phyloP scores from a whole-genome alignment of 1,139 yeast genomes.

The Hyphopichia pseudoburtonii region DNA sequence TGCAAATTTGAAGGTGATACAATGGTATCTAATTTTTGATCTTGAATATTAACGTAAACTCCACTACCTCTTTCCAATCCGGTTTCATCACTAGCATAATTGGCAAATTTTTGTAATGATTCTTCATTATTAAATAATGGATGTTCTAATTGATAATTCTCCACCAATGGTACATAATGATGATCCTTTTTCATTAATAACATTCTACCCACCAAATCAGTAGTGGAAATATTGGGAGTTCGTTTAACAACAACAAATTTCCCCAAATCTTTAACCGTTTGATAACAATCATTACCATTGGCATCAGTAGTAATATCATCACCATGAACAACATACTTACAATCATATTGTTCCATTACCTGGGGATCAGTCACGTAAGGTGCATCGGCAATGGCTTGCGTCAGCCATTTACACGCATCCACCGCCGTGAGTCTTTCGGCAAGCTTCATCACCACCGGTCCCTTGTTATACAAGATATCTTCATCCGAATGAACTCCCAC shows the following conservation, averaged over 20 bases:
- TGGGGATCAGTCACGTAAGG: slow-evolving; percentile 94
- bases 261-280: slow-evolving; percentile 79
- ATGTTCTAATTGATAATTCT: slow-evolving; percentile 21
- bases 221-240: slow-evolving; percentile 91
- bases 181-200: slow-evolving; percentile 59
- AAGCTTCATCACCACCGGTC: slow-evolving; percentile 88
- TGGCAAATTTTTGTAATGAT: slow-evolving; percentile 35
- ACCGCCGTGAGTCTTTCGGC: slow-evolving; percentile 82
- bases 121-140: slow-evolving; percentile 35
- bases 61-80: slow-evolving; percentile 64
- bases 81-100: slow-evolving; percentile 66
- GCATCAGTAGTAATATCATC: slow-evolving; percentile 98
- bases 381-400: slow-evolving; percentile 69
- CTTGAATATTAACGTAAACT: slow-evolving; percentile 46
- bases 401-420: slow-evolving; percentile 88
- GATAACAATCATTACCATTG: slow-evolving; percentile 90
- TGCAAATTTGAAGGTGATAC: slow-evolving; percentile 32
- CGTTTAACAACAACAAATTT: slow-evolving; percentile 85
- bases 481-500: slow-evolving; percentile 94
- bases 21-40: slow-evolving; percentile 23
- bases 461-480: slow-evolving; percentile 78
- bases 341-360: slow-evolving; percentile 71
- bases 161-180: slow-evolving; percentile 45
- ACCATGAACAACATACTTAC: slow-evolving; percentile 93
- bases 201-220: slow-evolving; percentile 94